phyloP scores from a whole-genome alignment of 2,329 filamentous ascomycete genomes.

The Diaporthe sp. region DNA sequence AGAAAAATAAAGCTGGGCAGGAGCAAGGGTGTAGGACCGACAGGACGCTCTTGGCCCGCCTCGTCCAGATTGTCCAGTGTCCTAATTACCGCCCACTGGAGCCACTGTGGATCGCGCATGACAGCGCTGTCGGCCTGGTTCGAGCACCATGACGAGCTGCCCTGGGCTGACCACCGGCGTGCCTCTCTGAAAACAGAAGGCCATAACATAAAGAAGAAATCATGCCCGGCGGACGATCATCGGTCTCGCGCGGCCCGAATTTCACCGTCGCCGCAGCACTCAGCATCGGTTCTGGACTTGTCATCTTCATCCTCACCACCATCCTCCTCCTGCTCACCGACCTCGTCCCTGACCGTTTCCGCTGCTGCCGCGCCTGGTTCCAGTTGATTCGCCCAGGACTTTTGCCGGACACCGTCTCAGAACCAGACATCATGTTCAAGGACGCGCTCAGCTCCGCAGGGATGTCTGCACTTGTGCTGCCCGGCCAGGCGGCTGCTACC shows the following conservation, averaged over 20 bases:
- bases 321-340: neutral
- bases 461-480: slow-evolving; percentile 41
- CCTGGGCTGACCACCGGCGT: neutral
- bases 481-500: slow-evolving; percentile 50
- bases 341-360: neutral
- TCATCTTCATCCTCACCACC: neutral
- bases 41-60: slow-evolving; percentile 15
- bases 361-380: slow-evolving; percentile 19
- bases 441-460: slow-evolving; percentile 37
- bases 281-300: neutral
- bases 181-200: neutral
- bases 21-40: slow-evolving; percentile 16
- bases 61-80: neutral
- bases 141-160: slow-evolving; percentile 20
- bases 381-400: slow-evolving; percentile 24
- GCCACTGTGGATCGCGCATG: slow-evolving; percentile 18
- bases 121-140: slow-evolving; percentile 7
- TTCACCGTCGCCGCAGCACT: neutral
- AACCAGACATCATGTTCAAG: slow-evolving; percentile 38
- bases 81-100: slow-evolving; percentile 24
- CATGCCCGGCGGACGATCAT: slow-evolving; percentile 6
- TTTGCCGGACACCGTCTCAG: neutral
- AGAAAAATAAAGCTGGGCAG: neutral
- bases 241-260: neutral
- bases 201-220: slow-evolving; percentile 6